A percentile compares a stretch with the other conserved stretches of the same genome.
Conservation (phyloP, 2,329 filamentous ascomycete genomes). For the Stenocarpella maydis region DNA sequence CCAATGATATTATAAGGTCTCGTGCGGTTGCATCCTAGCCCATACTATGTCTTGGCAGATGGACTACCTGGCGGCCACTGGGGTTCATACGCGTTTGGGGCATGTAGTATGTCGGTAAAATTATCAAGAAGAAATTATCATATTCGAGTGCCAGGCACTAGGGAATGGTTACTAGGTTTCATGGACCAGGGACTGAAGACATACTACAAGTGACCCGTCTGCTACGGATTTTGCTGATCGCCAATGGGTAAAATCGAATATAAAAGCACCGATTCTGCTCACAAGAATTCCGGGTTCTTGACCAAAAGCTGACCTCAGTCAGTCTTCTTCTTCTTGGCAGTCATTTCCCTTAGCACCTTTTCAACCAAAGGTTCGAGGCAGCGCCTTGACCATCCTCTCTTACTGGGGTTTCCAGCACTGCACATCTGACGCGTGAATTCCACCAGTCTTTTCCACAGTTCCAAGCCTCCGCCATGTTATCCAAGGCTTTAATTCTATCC, state of each 20-base stretch:
- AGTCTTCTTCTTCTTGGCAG: conserved; percentile 13
- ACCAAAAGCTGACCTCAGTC: not conserved
- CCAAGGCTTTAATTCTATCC: not conserved
- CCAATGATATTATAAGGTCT: not conserved
- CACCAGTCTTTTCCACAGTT: not conserved
- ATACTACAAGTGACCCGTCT: not conserved
- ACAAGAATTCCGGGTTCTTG: not conserved
- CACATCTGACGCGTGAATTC: not conserved
- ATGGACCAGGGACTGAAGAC: not conserved
- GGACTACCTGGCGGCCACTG: not conserved
- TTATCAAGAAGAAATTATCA: conserved; percentile 17
- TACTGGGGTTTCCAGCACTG: not conserved
- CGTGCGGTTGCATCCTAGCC: not conserved
- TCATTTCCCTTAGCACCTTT: conserved; percentile 1
- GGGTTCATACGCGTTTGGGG: not conserved
- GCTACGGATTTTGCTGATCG: not conserved
- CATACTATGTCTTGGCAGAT: conserved; percentile 13
- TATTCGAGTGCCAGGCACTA: conserved; percentile 19
- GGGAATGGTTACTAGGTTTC: conserved; percentile 17
- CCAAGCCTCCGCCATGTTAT: not conserved
- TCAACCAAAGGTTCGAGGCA: conserved; percentile 18
- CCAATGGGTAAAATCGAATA: not conserved
- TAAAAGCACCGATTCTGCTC: not conserved
- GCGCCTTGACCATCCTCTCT: conserved; percentile 8
- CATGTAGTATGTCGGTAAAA: not conserved